Percentiles rank a stretch among this genome's conserved stretches.
Evolutionary conservation across 2,329 filamentous ascomycete species (phyloP).

Genomic region (Stemphylium beticola): DNA sequence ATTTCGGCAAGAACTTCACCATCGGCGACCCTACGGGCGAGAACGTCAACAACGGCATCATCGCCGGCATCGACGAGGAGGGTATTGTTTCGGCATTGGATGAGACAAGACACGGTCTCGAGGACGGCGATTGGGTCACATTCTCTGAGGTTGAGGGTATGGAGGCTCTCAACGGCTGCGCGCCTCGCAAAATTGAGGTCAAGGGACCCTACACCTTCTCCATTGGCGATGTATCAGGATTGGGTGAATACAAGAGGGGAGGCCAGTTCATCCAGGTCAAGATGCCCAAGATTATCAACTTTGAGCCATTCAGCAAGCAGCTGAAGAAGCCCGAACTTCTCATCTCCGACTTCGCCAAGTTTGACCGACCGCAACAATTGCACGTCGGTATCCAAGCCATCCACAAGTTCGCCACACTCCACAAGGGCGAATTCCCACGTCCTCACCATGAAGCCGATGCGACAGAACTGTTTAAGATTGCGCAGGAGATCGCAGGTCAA

Average conservation of each 20-base stretch:
- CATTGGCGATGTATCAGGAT: slow-evolving; percentile 86
- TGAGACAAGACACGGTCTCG: slow-evolving; percentile 91
- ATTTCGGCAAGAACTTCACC: slow-evolving; percentile 94
- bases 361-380: slow-evolving; percentile 89
- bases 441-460: slow-evolving; percentile 89
- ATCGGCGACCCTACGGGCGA: slow-evolving; percentile 91
- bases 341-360: slow-evolving; percentile 96
- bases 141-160: slow-evolving; percentile 94
- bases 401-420: slow-evolving; percentile 78
- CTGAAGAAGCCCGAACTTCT: slow-evolving; percentile 87
- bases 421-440: slow-evolving; percentile 74
- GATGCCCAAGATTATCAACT: slow-evolving; percentile 94
- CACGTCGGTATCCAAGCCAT: slow-evolving; percentile 93
- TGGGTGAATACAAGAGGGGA: slow-evolving; percentile 86
- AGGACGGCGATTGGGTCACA: slow-evolving; percentile 95
- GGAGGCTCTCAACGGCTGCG: slow-evolving; percentile 81
- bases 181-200: slow-evolving; percentile 88
- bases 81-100: slow-evolving; percentile 92
- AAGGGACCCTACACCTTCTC: slow-evolving; percentile 97
- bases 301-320: slow-evolving; percentile 79
- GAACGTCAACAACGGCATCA: slow-evolving; percentile 82
- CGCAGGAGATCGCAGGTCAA: slow-evolving; percentile 72
- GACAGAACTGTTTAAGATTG: slow-evolving; percentile 73
- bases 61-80: slow-evolving; percentile 87
- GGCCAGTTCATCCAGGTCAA: slow-evolving; percentile 96